These are phyloP conservation scores for Citrullus amarus DNA, from an alignment of 306 rosid genomes.

Conservation along the genomic window DNA sequence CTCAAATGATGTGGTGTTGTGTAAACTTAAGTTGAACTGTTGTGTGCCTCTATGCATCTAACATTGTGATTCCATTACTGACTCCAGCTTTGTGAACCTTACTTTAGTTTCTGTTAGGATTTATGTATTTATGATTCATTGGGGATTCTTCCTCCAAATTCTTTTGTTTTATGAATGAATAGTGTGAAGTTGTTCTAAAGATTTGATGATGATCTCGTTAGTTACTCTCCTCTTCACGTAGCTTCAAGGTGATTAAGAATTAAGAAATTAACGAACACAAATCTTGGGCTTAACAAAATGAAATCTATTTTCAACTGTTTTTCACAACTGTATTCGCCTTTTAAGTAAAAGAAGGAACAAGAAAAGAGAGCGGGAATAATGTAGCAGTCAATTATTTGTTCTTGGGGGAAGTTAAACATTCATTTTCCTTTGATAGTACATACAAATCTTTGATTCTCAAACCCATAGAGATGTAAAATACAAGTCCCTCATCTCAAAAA, in stretches of 20 bases:
- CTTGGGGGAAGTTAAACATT: not conserved
- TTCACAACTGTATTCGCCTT: not conserved
- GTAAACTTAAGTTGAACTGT: not conserved
- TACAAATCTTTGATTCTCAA: not conserved
- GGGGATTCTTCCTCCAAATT: not conserved
- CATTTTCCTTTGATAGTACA: not conserved
- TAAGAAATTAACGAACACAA: not conserved
- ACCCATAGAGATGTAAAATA: not conserved
- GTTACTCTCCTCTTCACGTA: not conserved
- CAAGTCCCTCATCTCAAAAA: not conserved
- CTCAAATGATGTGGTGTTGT: constrained; percentile 1
- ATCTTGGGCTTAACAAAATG: not conserved
- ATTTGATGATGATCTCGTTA: not conserved
- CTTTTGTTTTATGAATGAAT: not conserved
- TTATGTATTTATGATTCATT: not conserved
- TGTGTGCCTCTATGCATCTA: not conserved
- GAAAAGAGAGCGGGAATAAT: not conserved
- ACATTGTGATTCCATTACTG: not conserved
- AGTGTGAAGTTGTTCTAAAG: not conserved
- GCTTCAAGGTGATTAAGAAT: not conserved
- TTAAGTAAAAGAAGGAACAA: not conserved
- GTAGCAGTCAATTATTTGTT: not conserved
- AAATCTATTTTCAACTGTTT: not conserved
- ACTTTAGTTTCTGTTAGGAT: not conserved
- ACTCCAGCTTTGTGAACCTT: not conserved